phyloP scores from a whole-genome alignment of 148 eudicot species.

The Bassia scoparia region DNA sequence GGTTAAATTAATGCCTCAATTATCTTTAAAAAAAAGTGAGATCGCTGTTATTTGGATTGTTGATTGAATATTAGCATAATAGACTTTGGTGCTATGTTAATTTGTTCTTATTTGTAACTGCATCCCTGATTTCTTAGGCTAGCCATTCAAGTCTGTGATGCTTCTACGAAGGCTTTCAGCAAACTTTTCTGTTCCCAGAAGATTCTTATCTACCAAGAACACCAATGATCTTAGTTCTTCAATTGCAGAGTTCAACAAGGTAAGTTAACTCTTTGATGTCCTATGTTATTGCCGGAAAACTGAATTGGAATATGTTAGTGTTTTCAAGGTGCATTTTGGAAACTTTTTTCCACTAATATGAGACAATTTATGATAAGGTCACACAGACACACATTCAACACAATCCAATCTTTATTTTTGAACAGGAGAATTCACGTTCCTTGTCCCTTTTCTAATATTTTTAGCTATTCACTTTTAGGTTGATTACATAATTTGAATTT shows the following conservation, averaged over 20 bases:
- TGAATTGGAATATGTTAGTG: not conserved
- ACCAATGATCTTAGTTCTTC: constrained; percentile 43
- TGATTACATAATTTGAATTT: not conserved
- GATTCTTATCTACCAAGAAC: constrained; percentile 31
- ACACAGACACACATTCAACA: too few species aligned
- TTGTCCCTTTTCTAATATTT: too few species aligned
- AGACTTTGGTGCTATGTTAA: too few species aligned
- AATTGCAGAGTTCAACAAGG: constrained; percentile 81
- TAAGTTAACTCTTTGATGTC: constrained; percentile 4
- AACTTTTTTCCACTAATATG: not conserved
- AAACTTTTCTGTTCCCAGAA: constrained; percentile 1
- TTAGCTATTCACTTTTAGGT: too few species aligned
- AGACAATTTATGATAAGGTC: not conserved
- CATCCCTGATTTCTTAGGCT: too few species aligned
- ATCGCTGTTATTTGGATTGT: too few species aligned
- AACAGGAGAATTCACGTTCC: not conserved
- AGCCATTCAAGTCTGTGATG: constrained; percentile 28
- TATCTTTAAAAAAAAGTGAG: too few species aligned
- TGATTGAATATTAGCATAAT: too few species aligned
- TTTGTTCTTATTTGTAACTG: too few species aligned
- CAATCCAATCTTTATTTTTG: not conserved
- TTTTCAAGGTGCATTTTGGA: not conserved
- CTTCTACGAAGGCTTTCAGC: constrained; percentile 39
- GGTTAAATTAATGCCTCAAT: too few species aligned
- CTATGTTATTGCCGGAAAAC: not conserved